Evolutionary conservation across 441 rosid species (phyloP).

Genomic region (Gossypium davidsonii): DNA sequence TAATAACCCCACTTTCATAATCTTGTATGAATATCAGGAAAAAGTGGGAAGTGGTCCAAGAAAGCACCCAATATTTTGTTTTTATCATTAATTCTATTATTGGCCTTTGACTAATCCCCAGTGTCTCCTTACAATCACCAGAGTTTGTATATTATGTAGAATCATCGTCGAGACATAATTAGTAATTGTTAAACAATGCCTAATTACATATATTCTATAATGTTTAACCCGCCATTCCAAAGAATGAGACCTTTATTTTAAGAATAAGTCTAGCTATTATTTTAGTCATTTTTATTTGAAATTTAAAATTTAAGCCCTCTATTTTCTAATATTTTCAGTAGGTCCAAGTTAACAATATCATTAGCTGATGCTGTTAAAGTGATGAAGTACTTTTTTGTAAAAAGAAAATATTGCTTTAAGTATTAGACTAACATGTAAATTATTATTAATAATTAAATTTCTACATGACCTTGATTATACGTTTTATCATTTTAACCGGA

Average conservation of each 20-base stretch:
- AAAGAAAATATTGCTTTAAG: too few species aligned
- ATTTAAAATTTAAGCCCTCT: too few species aligned
- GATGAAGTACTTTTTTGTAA: too few species aligned
- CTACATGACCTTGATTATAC: too few species aligned
- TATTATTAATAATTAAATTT: too few species aligned
- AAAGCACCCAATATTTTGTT: slow-evolving; percentile 11
- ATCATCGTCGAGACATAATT: slow-evolving; percentile 13
- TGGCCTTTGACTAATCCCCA: background rate
- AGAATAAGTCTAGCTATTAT: too few species aligned
- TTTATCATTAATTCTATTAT: slow-evolving; percentile 20
- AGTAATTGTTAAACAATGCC: slow-evolving; percentile 5
- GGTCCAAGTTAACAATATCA: too few species aligned
- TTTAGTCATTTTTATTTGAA: too few species aligned
- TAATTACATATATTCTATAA: background rate
- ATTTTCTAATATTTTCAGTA: too few species aligned
- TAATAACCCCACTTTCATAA: slow-evolving; percentile 20
- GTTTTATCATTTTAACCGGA: too few species aligned
- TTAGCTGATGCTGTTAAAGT: too few species aligned
- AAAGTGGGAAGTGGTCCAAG: slow-evolving; percentile 23
- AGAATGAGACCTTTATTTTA: slow-evolving; percentile 15
- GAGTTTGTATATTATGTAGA: background rate
- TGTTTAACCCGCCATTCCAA: slow-evolving; percentile 18
- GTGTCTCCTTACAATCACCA: background rate
- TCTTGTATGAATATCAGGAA: slow-evolving; percentile 4
- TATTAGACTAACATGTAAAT: too few species aligned